phyloP scores from a whole-genome alignment of 805 yeast genomes.

The Candida rishiriensis region DNA sequence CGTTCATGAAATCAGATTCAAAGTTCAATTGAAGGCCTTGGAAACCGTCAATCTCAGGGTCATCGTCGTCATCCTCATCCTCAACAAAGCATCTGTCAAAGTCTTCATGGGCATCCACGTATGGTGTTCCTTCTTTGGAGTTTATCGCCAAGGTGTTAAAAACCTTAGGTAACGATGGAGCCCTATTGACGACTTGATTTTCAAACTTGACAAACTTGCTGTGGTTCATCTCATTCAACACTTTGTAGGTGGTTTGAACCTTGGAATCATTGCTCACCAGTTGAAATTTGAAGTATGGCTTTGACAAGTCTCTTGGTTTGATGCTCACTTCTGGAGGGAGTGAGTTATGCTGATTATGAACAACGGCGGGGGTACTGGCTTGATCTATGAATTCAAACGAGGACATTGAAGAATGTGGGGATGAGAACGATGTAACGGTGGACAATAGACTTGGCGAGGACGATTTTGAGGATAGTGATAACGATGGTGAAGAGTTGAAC shows the following conservation, averaged over 20 bases:
- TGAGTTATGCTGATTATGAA: slow-evolving; percentile 8
- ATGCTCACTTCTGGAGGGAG: slow-evolving; percentile 42
- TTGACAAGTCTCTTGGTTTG: slow-evolving; percentile 20
- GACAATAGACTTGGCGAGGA: slow-evolving; percentile 27
- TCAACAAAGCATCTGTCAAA: neutral
- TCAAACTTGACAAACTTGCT: slow-evolving; percentile 8
- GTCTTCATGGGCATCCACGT: too few relatives aligned
- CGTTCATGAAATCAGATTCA: neutral
- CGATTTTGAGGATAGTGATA: slow-evolving; percentile 23
- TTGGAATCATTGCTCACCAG: slow-evolving; percentile 23
- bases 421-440: slow-evolving; percentile 20
- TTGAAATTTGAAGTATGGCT: slow-evolving; percentile 22
- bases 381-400: slow-evolving; percentile 19
- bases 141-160: too few relatives aligned
- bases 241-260: slow-evolving; percentile 10
- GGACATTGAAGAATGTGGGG: slow-evolving; percentile 27
- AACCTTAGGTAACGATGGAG: slow-evolving; percentile 13
- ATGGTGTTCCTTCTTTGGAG: too few relatives aligned
- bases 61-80: neutral
- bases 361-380: slow-evolving; percentile 14
- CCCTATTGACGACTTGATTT: slow-evolving; percentile 3
- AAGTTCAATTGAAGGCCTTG: neutral
- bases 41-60: neutral
- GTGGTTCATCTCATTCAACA: slow-evolving; percentile 14
- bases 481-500: slow-evolving; percentile 19